Evolutionary conservation across 495 filamentous ascomycete genomes (phyloP).

Genomic region (Talaromyces wortmannii): DNA sequence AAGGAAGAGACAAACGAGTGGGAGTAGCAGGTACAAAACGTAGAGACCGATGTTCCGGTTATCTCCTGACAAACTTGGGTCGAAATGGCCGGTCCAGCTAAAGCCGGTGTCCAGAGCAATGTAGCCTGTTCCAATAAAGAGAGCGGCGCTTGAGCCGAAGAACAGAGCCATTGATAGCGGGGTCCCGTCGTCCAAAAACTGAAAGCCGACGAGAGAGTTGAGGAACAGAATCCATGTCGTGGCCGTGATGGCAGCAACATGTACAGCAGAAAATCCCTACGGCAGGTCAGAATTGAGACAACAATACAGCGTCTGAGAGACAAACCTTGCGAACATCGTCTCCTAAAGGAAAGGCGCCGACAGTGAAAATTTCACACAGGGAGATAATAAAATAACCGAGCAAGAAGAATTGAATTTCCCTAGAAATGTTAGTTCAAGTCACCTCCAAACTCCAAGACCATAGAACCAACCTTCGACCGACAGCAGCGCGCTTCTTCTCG

Average conservation of each 20-base stretch:
- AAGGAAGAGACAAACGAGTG: slow-evolving; percentile 76
- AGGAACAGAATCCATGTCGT: slow-evolving; percentile 88
- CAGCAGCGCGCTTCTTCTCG: slow-evolving; percentile 90
- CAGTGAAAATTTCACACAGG: slow-evolving; percentile 94
- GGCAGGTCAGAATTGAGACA: slow-evolving; percentile 9
- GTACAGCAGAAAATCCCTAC: slow-evolving; percentile 87
- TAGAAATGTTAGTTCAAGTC: slow-evolving; percentile 19
- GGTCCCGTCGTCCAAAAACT: slow-evolving; percentile 91
- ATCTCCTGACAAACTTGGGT: slow-evolving; percentile 42
- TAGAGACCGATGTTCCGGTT: slow-evolving; percentile 83
- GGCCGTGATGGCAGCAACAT: slow-evolving; percentile 82
- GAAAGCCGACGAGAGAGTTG: slow-evolving; percentile 88
- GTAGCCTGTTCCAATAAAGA: slow-evolving; percentile 91
- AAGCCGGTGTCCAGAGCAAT: slow-evolving; percentile 93
- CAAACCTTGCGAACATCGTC: slow-evolving; percentile 50
- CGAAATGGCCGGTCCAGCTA: slow-evolving; percentile 73
- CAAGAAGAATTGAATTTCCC: slow-evolving; percentile 95
- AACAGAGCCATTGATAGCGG: slow-evolving; percentile 73
- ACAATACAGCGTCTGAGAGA: not conserved
- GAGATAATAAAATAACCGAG: slow-evolving; percentile 79
- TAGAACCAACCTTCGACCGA: slow-evolving; percentile 72
- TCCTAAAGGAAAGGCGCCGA: slow-evolving; percentile 77
- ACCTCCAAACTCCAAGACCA: not conserved
- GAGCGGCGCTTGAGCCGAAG: slow-evolving; percentile 52
- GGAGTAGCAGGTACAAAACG: slow-evolving; percentile 85